Percentiles rank a stretch among this genome's conserved stretches.
These are phyloP conservation scores for Ceratobasidium sp. DNA, from an alignment of 1,284 basidiomycete genomes.

Conservation along the genomic window DNA sequence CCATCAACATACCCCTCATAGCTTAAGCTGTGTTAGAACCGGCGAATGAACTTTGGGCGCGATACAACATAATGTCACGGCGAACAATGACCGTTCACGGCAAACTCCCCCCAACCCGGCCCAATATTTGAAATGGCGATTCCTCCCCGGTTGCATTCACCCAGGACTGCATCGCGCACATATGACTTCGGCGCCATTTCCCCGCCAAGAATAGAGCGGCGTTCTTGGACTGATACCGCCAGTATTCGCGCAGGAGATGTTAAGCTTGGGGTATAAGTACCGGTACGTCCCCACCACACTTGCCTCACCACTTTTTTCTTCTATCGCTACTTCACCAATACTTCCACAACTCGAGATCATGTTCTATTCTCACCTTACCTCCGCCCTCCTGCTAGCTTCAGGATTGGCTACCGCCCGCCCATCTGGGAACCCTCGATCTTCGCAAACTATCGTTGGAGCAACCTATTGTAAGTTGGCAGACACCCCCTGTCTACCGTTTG, in stretches of 20 bases:
- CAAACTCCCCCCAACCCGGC: background rate
- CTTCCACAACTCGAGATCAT: background rate
- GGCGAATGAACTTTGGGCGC: background rate
- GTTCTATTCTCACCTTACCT: background rate
- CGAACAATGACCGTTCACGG: background rate
- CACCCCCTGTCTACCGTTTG: slow-evolving; percentile 31
- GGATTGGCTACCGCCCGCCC: background rate
- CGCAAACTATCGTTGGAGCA: slow-evolving; percentile 22
- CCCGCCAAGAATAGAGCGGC: background rate
- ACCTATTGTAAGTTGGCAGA: slow-evolving; percentile 36
- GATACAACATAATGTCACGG: background rate
- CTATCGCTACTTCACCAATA: too few relatives aligned
- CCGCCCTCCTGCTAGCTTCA: background rate
- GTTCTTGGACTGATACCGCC: background rate
- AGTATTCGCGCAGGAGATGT: background rate
- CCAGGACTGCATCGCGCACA: background rate
- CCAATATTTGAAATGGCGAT: background rate
- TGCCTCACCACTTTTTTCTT: background rate
- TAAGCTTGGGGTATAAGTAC: background rate
- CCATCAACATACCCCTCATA: too few relatives aligned
- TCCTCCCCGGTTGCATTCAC: slow-evolving; percentile 3
- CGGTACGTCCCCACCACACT: background rate
- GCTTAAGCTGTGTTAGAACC: too few relatives aligned
- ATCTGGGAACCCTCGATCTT: background rate
- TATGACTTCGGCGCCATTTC: background rate